Base-by-base conservation (phyloP, 1,284 basidiomycete genomes). In the Schizophyllum commune region DNA sequence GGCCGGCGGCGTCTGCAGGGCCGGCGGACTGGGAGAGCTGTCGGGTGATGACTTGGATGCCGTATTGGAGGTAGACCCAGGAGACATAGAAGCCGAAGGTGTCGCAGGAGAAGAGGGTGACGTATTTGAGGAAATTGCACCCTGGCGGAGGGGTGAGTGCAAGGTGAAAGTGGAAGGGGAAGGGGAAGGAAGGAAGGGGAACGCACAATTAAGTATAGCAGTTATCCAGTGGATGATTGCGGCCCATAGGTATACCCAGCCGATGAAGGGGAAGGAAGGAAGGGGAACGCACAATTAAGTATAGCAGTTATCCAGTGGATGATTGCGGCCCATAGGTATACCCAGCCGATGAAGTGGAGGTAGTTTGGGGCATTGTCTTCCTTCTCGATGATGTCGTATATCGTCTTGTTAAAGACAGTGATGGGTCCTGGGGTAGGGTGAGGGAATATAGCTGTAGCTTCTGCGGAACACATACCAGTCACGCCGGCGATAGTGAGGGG, bases 401-500 rank as follows among this genome's bases (percentile, higher is more conserved):
- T 93, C 4, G 91, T 94, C 75, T 92, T 94, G 77, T 96, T 96
- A 70, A 96, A 88, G 5, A 96, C 89, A 1, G 92, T 94, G 69
- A 94, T 94, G 0, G 92, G 92, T 33, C 92, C 89, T 87, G 66
- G 52, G 7, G 63, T 32, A 39, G 59, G 55, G 54, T 11, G 22
- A 57, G 39, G 39, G 53, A 21, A 21, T 55, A 55, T 55, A 11
- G 11, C 53, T 55, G 5, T 11, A 11, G 20, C 3, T 11, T 52
- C 17, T 7, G 7, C 3, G 17, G 19, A 59, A 58, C 19, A 62
- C 79, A 32, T 56, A 86, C 92, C 93, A 19, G 96, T 98, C 1
- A 98, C 94, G 9, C 96, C 96, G 2, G 94, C 93, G 62, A 98
- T 96, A 57, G 92, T 92, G 1, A 98, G 78, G 0, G 96, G 96